Evolutionary conservation across 1,284 basidiomycete species (phyloP), one percentile per base, ranked within the genome.

Genomic region (Apiotrichum gamsii): DNA sequence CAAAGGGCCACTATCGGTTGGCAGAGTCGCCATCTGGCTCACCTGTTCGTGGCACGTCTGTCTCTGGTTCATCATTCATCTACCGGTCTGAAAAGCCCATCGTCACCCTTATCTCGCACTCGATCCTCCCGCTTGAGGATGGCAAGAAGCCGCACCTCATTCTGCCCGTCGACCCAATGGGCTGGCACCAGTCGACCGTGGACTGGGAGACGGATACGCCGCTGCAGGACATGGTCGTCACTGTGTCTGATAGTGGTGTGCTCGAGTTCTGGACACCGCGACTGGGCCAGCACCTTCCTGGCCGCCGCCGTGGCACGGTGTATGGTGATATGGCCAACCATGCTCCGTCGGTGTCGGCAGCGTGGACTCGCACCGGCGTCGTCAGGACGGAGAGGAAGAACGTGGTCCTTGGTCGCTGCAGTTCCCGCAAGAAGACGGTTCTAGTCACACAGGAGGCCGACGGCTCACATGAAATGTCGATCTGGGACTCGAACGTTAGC

Each of bases 401-500:
- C 2, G 80, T 90, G 43, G 75, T 74, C 39, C 81, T 80, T 60
- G 88, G 84, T 18, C 76, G 82, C 20, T 91, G 89, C 65, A 91
- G 89, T 65, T 89, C 88, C 14, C 81, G 84, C 16, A 90, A 90
- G 73, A 93, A 91, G 72, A 87, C 89, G 6, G 88, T 82, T 5
- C 72, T 90, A 52, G 37, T 67, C 69, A 16, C 77, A 78, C 34
- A 58, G 18, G 20, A 47, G 6, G 18, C 39, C 8, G 56, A 64
- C 39, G 62, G 83, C 78, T 2, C 78, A 34, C 55, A 88, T 51
- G 87, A 91, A 63, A 72, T 94, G 46, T 90, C 88, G 0, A 88
- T 96, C 18, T 95, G 90, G 90, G 89, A 95, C 68, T 93, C 89
- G 0, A 85, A 85, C 51, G 86, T 87, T 65, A 90, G 86, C n/a